phyloP scores from a whole-genome alignment of 108 stramenopile genomes.

The Epithemia pelagica region DNA sequence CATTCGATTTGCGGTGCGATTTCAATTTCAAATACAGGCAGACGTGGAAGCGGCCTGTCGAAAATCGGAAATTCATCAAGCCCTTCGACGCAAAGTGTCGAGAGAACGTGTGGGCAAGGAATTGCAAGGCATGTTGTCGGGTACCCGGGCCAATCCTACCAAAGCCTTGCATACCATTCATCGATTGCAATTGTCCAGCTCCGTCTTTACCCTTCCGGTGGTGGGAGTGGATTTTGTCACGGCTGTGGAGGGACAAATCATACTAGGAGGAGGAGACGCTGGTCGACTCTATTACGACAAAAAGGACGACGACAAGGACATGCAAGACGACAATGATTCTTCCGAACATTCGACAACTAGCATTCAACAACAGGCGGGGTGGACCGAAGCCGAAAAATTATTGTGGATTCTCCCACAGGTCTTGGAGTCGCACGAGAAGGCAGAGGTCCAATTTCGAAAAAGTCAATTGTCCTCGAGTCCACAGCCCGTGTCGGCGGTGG shows the following conservation, averaged over 20 bases:
- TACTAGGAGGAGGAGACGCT: constrained; percentile 10
- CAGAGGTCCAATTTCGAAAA: neutral
- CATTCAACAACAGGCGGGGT: constrained; percentile 19
- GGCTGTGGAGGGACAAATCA: constrained; percentile 26
- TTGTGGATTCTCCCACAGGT: constrained; percentile 11
- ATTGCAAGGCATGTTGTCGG: constrained; percentile 80
- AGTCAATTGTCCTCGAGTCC: neutral
- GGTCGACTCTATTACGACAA: neutral
- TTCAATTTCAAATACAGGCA: constrained; percentile 51
- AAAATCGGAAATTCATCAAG: constrained; percentile 46
- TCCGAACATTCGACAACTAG: neutral
- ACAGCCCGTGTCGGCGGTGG: constrained; percentile 9
- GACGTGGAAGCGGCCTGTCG: constrained; percentile 55
- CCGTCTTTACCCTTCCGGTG: constrained; percentile 60
- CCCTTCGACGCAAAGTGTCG: constrained; percentile 77
- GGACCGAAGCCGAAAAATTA: constrained; percentile 32
- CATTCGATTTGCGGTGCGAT: constrained; percentile 85
- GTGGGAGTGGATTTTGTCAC: constrained; percentile 3
- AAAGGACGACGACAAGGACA: neutral
- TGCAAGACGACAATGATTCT: neutral
- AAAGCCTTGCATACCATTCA: constrained; percentile 61
- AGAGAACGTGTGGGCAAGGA: constrained; percentile 88
- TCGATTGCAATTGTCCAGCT: constrained; percentile 52
- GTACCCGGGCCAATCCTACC: constrained; percentile 55
- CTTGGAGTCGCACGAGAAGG: constrained; percentile 1